Evolutionary conservation across 2,329 filamentous ascomycete genomes (phyloP), one percentile per base, ranked within the genome.

Genomic region (Akanthomyces muscarius): DNA sequence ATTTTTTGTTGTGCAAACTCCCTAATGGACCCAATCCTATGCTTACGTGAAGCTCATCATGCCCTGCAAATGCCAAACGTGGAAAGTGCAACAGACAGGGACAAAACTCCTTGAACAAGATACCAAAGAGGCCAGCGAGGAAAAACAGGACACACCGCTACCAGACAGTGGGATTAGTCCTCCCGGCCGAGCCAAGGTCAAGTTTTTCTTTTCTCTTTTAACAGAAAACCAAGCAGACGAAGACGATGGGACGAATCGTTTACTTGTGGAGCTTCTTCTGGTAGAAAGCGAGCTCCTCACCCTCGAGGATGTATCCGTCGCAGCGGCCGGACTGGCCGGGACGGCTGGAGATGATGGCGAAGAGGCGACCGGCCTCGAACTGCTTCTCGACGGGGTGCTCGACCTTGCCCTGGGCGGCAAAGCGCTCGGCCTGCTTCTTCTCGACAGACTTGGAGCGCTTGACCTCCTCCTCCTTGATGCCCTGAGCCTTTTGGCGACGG

Each of bases 251-350:
- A 41, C 13, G 13, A 14, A 14, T 6, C 53, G 11, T 56, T 85
- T 97, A 98, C 88, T 97, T 98, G 89, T 95, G 91, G 81, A 98
- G 92, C 84, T 93, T 93, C 85, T 91, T 91, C 89, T 97, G 93
- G 92, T 99, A 99, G 91, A 99, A 99, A 81, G 93, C 92, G 76
- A 99, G 87, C 89, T 99, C 95, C 82, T 99, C 95, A 76, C 95
- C 95, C 89, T 99, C 95, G 71, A 99, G 86, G 80, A 99, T 89
- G 86, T 99, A 99, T 71, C 95, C 95, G 80, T 99, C 95, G 75
- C 86, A 88, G 82, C 95, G 92, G 75, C 95, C 95, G 79, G 91
- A 95, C 90, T 99, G 95, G 74, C 95, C 95, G 71, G 95, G 95
- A 76, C 95, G 88, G 80, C 90, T 95, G 73, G 94, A 86, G 75